A percentile compares a stretch with the other conserved stretches of the same genome.
Conservation (phyloP, 2,329 filamentous ascomycete genomes). For the Botrytis deweyae region DNA sequence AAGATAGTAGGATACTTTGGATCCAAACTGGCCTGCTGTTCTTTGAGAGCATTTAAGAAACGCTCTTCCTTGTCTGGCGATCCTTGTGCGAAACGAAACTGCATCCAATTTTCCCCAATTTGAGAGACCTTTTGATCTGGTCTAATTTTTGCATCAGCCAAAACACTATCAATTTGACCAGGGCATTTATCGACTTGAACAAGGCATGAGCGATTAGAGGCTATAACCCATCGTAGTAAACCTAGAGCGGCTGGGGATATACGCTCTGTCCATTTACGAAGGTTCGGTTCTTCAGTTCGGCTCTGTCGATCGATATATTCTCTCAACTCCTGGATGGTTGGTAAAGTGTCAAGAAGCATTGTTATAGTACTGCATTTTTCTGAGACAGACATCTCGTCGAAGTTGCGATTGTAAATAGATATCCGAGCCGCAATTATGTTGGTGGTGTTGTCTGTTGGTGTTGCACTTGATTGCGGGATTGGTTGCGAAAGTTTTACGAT, state of each 20-base stretch:
- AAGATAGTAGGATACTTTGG: slow-evolving; percentile 68
- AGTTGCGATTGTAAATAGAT: slow-evolving; percentile 52
- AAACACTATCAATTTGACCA: slow-evolving; percentile 32
- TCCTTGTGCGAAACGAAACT: slow-evolving; percentile 86
- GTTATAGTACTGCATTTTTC: slow-evolving; percentile 53
- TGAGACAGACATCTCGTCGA: slow-evolving; percentile 51
- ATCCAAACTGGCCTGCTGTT: slow-evolving; percentile 40
- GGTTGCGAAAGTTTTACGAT: slow-evolving; percentile 31
- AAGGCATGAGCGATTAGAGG: slow-evolving; percentile 85
- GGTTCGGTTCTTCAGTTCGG: slow-evolving; percentile 33
- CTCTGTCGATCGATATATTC: slow-evolving; percentile 44
- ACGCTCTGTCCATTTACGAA: slow-evolving; percentile 54
- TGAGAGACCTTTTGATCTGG: slow-evolving; percentile 52
- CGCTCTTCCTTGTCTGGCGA: slow-evolving; percentile 81
- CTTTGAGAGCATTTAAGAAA: slow-evolving; percentile 63
- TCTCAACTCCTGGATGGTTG: slow-evolving; percentile 59
- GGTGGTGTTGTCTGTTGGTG: slow-evolving; percentile 32
- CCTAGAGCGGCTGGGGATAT: slow-evolving; percentile 66
- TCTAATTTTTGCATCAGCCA: slow-evolving; percentile 28
- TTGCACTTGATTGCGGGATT: slow-evolving; percentile 6
- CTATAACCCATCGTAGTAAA: slow-evolving; percentile 82
- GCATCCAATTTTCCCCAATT: slow-evolving; percentile 62
- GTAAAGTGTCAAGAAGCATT: slow-evolving; percentile 57
- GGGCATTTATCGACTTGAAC: slow-evolving; percentile 62
- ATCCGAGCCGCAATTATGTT: slow-evolving; percentile 34